Evolutionary conservation across 148 eudicot genomes (phyloP).

Genomic region (Rhododendron molle): DNA sequence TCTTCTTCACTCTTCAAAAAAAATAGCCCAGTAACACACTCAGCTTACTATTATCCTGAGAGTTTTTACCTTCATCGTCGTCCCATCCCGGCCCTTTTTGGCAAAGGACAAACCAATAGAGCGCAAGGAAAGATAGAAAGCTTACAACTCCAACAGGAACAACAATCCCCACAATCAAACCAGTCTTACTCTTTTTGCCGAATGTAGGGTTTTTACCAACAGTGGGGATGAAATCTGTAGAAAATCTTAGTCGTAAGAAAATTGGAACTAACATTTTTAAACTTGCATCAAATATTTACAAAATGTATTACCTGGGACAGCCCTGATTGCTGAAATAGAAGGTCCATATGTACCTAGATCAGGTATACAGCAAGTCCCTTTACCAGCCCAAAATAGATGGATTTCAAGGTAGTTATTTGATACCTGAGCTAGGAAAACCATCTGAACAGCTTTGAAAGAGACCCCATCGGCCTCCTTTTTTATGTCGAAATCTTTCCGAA

Average conservation of each 20-base stretch:
- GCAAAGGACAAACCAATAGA: too few species aligned
- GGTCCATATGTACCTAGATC: conserved; percentile 69
- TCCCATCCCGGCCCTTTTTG: too few species aligned
- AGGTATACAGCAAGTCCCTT: conserved; percentile 88
- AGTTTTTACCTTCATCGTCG: too few species aligned
- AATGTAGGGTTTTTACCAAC: conserved; percentile 41
- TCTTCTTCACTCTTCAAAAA: too few species aligned
- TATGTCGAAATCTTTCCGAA: too few species aligned
- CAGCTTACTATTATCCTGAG: too few species aligned
- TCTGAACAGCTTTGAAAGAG: too few species aligned
- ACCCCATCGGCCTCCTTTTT: too few species aligned
- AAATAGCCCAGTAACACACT: too few species aligned
- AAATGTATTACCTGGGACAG: conserved; percentile 35
- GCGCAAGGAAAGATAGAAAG: too few species aligned
- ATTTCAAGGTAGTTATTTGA: conserved; percentile 68
- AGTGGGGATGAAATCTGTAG: conserved; percentile 52
- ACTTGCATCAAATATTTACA: background rate
- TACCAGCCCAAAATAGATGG: conserved; percentile 19
- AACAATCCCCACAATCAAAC: conserved; percentile 33
- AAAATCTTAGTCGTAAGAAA: conserved; percentile 8
- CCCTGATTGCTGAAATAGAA: conserved; percentile 73
- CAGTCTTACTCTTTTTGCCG: conserved; percentile 33
- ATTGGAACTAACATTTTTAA: conserved; percentile 9
- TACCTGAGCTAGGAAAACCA: background rate
- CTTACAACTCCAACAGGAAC: too few species aligned